Percentiles rank a stretch among this genome's conserved stretches.
Conservation (phyloP, 768 basidiomycete genomes). For the Amanita fuliginea region DNA sequence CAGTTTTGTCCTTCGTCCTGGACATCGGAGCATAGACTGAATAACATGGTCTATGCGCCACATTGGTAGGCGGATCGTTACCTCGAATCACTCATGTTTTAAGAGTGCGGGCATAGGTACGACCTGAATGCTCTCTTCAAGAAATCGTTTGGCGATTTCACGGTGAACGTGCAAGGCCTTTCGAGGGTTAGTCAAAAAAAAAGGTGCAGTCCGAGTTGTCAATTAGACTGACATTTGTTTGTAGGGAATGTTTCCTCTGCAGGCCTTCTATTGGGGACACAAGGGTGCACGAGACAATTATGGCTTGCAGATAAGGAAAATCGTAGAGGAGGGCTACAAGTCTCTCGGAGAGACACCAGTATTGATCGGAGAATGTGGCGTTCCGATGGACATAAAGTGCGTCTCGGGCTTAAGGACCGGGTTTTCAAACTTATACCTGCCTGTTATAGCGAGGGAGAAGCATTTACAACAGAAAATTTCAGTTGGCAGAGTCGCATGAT, state of each 20-base stretch:
- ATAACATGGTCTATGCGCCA: slow-evolving; percentile 16
- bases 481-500: slow-evolving; percentile 85
- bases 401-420: slow-evolving; percentile 16
- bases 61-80: slow-evolving; percentile 12
- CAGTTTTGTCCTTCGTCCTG: slow-evolving; percentile 77
- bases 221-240: neutral
- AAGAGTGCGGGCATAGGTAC: slow-evolving; percentile 46
- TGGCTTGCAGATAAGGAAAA: slow-evolving; percentile 66
- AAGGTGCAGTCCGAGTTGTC: slow-evolving; percentile 11
- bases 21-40: slow-evolving; percentile 51
- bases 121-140: slow-evolving; percentile 82
- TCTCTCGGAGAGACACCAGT: slow-evolving; percentile 75
- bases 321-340: slow-evolving; percentile 58
- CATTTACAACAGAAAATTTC: slow-evolving; percentile 66
- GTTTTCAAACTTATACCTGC: neutral
- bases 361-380: slow-evolving; percentile 85
- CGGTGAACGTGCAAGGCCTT: slow-evolving; percentile 88
- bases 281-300: slow-evolving; percentile 75
- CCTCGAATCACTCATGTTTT: neutral
- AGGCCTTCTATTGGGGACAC: slow-evolving; percentile 84
- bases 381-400: slow-evolving; percentile 97
- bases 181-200: slow-evolving; percentile 59
- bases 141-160: slow-evolving; percentile 77
- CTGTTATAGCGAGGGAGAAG: slow-evolving; percentile 46
- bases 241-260: slow-evolving; percentile 78